A percentile compares a stretch with the other conserved stretches of the same genome.
Conservation (phyloP, 371 early-diverging fungal genomes). For the Mortierella sp. region DNA sequence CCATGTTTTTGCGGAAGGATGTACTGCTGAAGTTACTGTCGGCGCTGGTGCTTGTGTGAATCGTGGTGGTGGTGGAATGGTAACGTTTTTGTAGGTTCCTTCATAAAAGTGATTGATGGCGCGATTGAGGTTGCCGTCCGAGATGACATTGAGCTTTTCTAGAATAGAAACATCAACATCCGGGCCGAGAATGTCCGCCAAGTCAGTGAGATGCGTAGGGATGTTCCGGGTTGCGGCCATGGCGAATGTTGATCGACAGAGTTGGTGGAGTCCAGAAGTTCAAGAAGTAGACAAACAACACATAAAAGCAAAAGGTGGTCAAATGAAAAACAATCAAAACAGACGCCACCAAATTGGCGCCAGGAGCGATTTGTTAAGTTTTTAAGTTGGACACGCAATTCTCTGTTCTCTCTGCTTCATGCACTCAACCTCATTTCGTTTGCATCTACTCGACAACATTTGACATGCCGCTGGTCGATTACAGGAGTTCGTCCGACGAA, state of each 20-base stretch:
- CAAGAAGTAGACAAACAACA: not conserved
- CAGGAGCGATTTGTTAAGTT: not conserved
- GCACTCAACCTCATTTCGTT: not conserved
- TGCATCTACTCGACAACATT: not conserved
- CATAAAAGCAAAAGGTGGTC: not conserved
- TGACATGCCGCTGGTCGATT: slow-evolving; percentile 52
- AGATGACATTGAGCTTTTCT: slow-evolving; percentile 48
- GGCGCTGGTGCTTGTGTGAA: not conserved
- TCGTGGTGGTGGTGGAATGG: slow-evolving; percentile 16
- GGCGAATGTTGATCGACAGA: not conserved
- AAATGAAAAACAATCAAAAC: slow-evolving; percentile 13
- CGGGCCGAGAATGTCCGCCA: slow-evolving; percentile 51
- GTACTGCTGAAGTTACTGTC: not conserved
- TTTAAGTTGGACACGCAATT: not conserved
- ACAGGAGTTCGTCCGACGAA: slow-evolving; percentile 49
- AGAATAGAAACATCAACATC: slow-evolving; percentile 47
- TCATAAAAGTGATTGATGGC: slow-evolving; percentile 57
- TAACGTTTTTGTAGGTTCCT: slow-evolving; percentile 34
- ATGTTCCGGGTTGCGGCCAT: slow-evolving; percentile 31
- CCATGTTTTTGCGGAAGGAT: not conserved
- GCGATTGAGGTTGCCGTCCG: slow-evolving; percentile 40
- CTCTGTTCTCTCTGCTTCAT: not conserved
- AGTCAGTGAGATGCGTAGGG: slow-evolving; percentile 34
- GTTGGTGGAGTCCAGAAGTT: not conserved
- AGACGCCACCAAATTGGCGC: slow-evolving; percentile 18